Evolutionary conservation across 805 yeast genomes (phyloP).

Genomic region (Grigorovia jiainica): DNA sequence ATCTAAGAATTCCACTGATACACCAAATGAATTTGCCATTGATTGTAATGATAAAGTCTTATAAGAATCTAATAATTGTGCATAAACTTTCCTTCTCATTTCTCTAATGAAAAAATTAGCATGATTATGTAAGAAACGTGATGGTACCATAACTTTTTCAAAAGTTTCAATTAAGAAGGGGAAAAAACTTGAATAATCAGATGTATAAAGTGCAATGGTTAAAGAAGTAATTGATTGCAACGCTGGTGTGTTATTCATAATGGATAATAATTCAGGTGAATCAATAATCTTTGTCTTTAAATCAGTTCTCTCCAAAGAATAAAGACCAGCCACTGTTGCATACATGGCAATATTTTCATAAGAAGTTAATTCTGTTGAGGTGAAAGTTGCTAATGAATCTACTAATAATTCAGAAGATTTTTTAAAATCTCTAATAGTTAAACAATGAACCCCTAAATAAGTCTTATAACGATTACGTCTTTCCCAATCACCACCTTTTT

Average conservation of each 20-base stretch:
- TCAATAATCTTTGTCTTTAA: slow-evolving; percentile 79
- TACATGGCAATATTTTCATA: slow-evolving; percentile 86
- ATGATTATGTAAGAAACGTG: slow-evolving; percentile 65
- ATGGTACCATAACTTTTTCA: slow-evolving; percentile 56
- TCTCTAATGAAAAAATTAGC: slow-evolving; percentile 81
- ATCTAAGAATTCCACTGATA: slow-evolving; percentile 80
- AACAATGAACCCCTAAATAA: slow-evolving; percentile 70
- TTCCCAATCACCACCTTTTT: slow-evolving; percentile 99
- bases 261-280: slow-evolving; percentile 84
- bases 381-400: slow-evolving; percentile 90
- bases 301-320: slow-evolving; percentile 73
- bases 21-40: slow-evolving; percentile 91
- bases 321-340: slow-evolving; percentile 80
- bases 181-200: slow-evolving; percentile 78
- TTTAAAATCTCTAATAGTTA: slow-evolving; percentile 77
- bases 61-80: slow-evolving; percentile 89
- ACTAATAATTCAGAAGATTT: slow-evolving; percentile 80
- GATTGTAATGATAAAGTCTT: slow-evolving; percentile 81
- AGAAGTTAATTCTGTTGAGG: slow-evolving; percentile 80
- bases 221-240: slow-evolving; percentile 75
- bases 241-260: slow-evolving; percentile 58
- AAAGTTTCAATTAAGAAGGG: slow-evolving; percentile 67
- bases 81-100: slow-evolving; percentile 88
- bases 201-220: slow-evolving; percentile 78
- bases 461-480: slow-evolving; percentile 92